Evolutionary conservation across 2,329 filamentous ascomycete genomes (phyloP).

Genomic region (Pyrenochaeta sp.): DNA sequence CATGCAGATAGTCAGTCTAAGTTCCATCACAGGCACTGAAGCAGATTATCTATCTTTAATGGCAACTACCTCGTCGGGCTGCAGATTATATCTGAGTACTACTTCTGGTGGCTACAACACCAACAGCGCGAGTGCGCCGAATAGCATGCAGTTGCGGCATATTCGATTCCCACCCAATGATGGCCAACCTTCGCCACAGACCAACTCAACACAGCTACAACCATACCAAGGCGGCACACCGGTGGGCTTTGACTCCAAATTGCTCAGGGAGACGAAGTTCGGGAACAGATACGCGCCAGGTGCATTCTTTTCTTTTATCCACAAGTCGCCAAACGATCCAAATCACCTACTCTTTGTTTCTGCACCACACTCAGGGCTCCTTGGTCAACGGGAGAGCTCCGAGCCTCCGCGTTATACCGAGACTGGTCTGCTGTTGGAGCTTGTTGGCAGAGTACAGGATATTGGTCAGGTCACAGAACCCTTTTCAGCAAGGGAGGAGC

Average conservation of each 20-base stretch:
- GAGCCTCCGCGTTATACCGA: slow-evolving; percentile 73
- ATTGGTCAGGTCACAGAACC: slow-evolving; percentile 78
- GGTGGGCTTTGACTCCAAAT: slow-evolving; percentile 38
- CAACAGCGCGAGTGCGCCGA: slow-evolving; percentile 73
- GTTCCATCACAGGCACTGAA: slow-evolving; percentile 80
- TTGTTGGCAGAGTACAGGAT: slow-evolving; percentile 78
- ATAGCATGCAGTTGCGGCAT: slow-evolving; percentile 97
- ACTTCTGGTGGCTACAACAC: slow-evolving; percentile 72
- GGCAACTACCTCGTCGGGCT: slow-evolving; percentile 89
- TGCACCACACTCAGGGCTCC: slow-evolving; percentile 86
- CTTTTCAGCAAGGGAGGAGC: slow-evolving; percentile 69
- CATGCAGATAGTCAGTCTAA: slow-evolving; percentile 82
- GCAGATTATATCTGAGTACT: slow-evolving; percentile 89
- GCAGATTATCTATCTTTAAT: slow-evolving; percentile 86
- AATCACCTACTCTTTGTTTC: slow-evolving; percentile 81
- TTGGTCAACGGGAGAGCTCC: slow-evolving; percentile 67
- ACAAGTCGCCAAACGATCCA: slow-evolving; percentile 66
- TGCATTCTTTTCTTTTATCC: slow-evolving; percentile 87
- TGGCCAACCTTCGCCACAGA: slow-evolving; percentile 27
- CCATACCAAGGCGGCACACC: slow-evolving; percentile 38
- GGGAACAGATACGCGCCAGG: slow-evolving; percentile 77
- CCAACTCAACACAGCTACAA: slow-evolving; percentile 38
- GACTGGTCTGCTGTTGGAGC: slow-evolving; percentile 78
- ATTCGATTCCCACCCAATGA: slow-evolving; percentile 85
- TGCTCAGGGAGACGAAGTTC: slow-evolving; percentile 54